phyloP scores from a whole-genome alignment of 768 basidiomycete genomes.

The Tulasnella sp. region DNA sequence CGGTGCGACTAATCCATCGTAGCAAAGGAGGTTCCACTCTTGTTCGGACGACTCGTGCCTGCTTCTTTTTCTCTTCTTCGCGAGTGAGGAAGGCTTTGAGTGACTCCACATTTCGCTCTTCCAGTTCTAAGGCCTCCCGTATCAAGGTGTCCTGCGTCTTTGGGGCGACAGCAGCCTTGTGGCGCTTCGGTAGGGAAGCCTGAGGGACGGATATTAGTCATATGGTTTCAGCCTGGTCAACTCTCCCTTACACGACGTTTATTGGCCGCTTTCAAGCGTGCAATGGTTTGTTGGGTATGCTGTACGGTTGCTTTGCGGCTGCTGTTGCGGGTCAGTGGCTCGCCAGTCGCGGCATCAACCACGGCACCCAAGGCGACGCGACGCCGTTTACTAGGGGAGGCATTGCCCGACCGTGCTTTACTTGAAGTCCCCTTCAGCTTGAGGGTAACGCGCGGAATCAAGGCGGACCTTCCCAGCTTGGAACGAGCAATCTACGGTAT shows the following conservation, averaged over 20 bases:
- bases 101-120: conserved; percentile 70
- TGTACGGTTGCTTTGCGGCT: conserved; percentile 39
- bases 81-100: conserved; percentile 65
- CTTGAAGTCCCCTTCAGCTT: not conserved
- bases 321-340: conserved; percentile 29
- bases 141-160: conserved; percentile 78
- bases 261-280: conserved; percentile 39
- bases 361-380: conserved; percentile 44
- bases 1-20: conserved; percentile 56
- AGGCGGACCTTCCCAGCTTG: not conserved
- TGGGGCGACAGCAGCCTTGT: conserved; percentile 38
- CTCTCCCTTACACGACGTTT: conserved; percentile 22
- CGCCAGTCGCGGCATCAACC: conserved; percentile 49
- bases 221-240: not conserved
- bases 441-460: not conserved
- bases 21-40: conserved; percentile 52
- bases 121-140: conserved; percentile 68
- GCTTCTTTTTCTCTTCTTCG: conserved; percentile 73
- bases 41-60: conserved; percentile 49
- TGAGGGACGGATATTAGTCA: conserved; percentile 1
- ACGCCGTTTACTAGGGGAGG: conserved; percentile 23
- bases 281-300: conserved; percentile 33
- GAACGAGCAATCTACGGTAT: not conserved
- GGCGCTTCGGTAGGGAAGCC: conserved; percentile 47
- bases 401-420: not conserved